Conservation (phyloP, 495 filamentous ascomycete genomes). For the Aspergillus nidulans region DNA sequence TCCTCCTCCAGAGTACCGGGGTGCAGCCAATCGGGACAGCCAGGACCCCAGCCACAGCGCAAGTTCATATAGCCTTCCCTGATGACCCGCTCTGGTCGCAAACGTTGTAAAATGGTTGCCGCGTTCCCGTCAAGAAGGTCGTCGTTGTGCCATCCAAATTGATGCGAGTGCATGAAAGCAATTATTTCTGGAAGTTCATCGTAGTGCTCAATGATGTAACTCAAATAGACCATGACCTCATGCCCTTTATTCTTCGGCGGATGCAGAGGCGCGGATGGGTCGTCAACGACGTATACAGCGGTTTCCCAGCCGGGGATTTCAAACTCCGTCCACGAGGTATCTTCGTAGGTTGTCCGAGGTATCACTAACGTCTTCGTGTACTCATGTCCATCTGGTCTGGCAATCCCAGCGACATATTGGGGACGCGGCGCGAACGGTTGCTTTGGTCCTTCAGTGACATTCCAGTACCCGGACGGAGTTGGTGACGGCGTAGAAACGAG, state of each 20-base stretch:
- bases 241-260: conserved; percentile 71
- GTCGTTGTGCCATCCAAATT: conserved; percentile 64
- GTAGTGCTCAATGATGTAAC: conserved; percentile 70
- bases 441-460: conserved; percentile 20
- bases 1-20: conserved; percentile 49
- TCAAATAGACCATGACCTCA: conserved; percentile 72
- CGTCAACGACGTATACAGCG: conserved; percentile 63
- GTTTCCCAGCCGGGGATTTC: conserved; percentile 53
- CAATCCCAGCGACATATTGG: conserved; percentile 34
- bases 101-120: conserved; percentile 47
- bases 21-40: conserved; percentile 64
- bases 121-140: conserved; percentile 46
- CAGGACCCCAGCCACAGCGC: conserved; percentile 57
- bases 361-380: conserved; percentile 56
- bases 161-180: conserved; percentile 68
- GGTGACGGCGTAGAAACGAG: conserved; percentile 16
- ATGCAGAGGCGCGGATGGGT: conserved; percentile 54
- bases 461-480: conserved; percentile 18
- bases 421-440: conserved; percentile 31
- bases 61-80: conserved; percentile 63
- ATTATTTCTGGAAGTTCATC: conserved; percentile 61
- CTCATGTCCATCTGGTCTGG: conserved; percentile 36
- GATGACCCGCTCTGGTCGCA: conserved; percentile 50
- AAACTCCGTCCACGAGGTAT: conserved; percentile 56
- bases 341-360: conserved; percentile 50